Evolutionary conservation across 345 rosid species (phyloP).

Genomic region (Citrus glauca): DNA sequence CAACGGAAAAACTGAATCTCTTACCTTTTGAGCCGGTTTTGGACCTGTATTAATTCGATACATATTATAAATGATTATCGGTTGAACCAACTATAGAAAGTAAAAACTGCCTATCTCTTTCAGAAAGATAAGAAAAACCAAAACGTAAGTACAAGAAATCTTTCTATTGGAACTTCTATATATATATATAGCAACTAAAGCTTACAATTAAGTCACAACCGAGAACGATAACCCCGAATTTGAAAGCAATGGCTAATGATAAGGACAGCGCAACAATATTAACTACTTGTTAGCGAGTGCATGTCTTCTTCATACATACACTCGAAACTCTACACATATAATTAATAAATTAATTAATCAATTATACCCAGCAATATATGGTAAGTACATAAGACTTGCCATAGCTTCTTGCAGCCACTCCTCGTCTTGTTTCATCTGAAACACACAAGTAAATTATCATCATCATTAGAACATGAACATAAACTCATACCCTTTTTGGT

Average conservation of each 20-base stretch:
- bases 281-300: neutral
- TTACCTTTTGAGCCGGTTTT: no score
- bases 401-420: constrained; percentile 83
- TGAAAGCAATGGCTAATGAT: neutral
- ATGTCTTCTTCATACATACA: neutral
- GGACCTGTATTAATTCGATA: no score
- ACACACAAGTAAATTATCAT: neutral
- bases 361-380: constrained; percentile 32
- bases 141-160: neutral
- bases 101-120: neutral
- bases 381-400: constrained; percentile 61
- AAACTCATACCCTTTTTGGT: no score
- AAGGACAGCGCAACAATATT: neutral
- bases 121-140: neutral
- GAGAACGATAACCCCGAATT: constrained; percentile 1
- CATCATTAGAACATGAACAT: neutral
- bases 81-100: no score
- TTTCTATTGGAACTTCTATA: neutral
- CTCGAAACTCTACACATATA: no score
- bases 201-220: neutral
- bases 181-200: neutral
- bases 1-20: no score
- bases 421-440: constrained; percentile 54
- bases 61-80: no score
- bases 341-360: neutral